Percentiles rank a stretch among this genome's conserved stretches.
These are phyloP conservation scores for Citrus sp. DNA, from an alignment of 345 rosid species.

Conservation along the genomic window DNA sequence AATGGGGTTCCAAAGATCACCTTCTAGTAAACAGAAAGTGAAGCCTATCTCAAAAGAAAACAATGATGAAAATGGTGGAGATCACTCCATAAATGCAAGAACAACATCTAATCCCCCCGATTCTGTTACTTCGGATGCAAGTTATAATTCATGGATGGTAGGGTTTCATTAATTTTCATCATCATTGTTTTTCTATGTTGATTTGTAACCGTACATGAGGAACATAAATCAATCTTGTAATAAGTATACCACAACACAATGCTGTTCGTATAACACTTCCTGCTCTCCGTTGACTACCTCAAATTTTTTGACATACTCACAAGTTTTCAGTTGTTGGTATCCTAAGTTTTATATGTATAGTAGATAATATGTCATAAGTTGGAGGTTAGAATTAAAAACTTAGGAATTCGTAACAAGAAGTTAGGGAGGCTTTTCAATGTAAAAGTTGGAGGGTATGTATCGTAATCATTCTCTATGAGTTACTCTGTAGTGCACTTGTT, in stretches of 20 bases:
- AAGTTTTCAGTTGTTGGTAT: no score
- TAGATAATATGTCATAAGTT: no score
- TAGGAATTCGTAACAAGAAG: no score
- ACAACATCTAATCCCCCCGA: constrained; percentile 5
- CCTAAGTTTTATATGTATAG: no score
- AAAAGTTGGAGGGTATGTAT: no score
- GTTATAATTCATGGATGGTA: constrained; percentile 44
- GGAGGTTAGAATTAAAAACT: neutral
- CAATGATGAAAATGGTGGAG: neutral
- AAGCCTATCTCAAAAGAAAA: constrained; percentile 1
- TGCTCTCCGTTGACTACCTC: neutral
- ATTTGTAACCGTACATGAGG: no score
- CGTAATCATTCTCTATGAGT: no score
- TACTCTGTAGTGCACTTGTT: no score
- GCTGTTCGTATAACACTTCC: no score
- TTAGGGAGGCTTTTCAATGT: no score
- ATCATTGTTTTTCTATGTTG: neutral
- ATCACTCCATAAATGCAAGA: neutral
- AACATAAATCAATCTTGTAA: neutral
- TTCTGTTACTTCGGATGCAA: constrained; percentile 10
- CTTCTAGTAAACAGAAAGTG: constrained; percentile 21
- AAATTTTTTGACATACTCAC: neutral
- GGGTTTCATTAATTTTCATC: neutral
- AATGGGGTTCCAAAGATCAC: constrained; percentile 30
- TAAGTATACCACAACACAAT: neutral